These are phyloP conservation scores for Venturia effusa DNA, from an alignment of 2,329 filamentous ascomycete species.

Conservation along the genomic window DNA sequence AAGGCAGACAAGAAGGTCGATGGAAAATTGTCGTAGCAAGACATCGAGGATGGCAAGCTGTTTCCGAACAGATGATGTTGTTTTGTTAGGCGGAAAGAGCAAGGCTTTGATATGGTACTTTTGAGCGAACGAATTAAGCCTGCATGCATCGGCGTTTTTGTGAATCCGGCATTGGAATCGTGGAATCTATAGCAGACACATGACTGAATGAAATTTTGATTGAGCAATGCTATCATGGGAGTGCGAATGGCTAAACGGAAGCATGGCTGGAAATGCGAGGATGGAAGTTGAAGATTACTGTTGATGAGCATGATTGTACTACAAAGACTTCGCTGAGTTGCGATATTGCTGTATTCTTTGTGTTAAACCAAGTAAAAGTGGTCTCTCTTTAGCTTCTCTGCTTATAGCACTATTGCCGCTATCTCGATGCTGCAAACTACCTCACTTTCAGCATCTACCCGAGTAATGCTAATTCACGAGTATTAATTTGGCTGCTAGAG, in stretches of 20 bases:
- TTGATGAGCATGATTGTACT: neutral
- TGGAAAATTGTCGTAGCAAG: slow-evolving; percentile 14
- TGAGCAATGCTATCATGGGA: neutral
- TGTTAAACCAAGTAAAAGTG: too few species aligned
- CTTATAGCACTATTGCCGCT: too few species aligned
- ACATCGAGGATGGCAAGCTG: neutral
- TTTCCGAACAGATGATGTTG: neutral
- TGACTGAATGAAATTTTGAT: neutral
- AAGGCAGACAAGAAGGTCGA: slow-evolving; percentile 36
- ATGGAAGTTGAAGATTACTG: neutral
- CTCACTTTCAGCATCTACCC: too few species aligned
- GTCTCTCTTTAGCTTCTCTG: neutral
- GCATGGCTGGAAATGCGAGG: neutral
- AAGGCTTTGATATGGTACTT: neutral
- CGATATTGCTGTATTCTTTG: neutral
- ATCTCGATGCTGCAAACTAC: too few species aligned
- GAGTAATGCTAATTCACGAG: too few species aligned
- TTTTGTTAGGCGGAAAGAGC: neutral
- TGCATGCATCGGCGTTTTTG: neutral
- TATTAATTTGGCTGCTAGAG: too few species aligned
- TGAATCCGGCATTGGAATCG: neutral
- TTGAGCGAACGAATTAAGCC: neutral
- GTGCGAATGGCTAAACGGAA: neutral
- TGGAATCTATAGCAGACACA: neutral
- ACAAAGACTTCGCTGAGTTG: neutral